These are phyloP conservation scores for Bryoglossum gracile DNA, from an alignment of 495 filamentous ascomycete species.

Conservation along the genomic window DNA sequence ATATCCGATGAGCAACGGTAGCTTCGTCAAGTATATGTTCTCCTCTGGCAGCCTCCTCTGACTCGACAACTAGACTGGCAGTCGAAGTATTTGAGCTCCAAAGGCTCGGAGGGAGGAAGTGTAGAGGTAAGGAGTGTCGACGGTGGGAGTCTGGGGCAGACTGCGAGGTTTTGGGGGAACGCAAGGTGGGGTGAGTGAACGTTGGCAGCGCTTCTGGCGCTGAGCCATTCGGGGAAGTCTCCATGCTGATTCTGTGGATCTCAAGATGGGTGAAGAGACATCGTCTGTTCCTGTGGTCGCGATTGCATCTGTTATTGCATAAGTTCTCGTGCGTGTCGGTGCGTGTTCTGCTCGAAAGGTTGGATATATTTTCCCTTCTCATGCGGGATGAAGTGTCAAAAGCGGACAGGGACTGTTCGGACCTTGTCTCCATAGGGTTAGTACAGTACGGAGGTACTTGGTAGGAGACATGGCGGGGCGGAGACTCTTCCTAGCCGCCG, in stretches of 20 bases:
- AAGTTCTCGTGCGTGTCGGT: no score
- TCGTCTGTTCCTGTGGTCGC: constrained; percentile 15
- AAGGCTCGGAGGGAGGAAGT: constrained; percentile 23
- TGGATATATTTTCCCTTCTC: not conserved
- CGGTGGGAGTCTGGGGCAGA: constrained; percentile 19
- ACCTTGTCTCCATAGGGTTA: not conserved
- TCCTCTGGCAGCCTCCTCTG: constrained; percentile 24
- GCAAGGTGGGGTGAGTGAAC: constrained; percentile 16
- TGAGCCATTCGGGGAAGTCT: constrained; percentile 9
- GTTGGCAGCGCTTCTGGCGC: constrained; percentile 13
- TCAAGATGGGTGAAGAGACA: constrained; percentile 18
- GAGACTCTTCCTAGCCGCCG: constrained; percentile 2
- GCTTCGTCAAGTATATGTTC: constrained; percentile 27
- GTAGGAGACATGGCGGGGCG: no score
- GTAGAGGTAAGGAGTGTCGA: constrained; percentile 23
- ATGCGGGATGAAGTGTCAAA: constrained; percentile 12
- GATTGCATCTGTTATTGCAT: constrained; percentile 22
- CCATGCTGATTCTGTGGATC: constrained; percentile 21
- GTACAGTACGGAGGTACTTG: no score
- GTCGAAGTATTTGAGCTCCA: constrained; percentile 24
- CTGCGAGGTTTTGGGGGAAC: constrained; percentile 8
- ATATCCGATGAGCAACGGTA: constrained; percentile 24
- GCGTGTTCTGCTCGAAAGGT: constrained; percentile 8
- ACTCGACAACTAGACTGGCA: constrained; percentile 24
- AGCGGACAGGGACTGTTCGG: not conserved